Evolutionary conservation across 1,139 yeast species (phyloP).

Genomic region (Nakaseomyces sp.): DNA sequence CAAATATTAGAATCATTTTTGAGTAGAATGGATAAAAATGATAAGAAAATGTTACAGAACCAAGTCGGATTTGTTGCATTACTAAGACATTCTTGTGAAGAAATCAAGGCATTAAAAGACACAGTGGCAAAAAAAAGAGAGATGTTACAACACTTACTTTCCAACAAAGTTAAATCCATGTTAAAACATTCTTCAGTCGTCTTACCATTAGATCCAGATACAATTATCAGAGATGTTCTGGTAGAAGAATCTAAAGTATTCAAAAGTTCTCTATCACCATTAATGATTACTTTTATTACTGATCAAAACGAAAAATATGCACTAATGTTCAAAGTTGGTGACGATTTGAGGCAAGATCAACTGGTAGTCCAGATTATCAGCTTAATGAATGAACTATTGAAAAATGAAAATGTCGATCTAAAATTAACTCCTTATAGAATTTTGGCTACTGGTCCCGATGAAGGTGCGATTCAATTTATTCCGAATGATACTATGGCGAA

Average conservation of each 20-base stretch:
- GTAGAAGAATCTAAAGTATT: slow-evolving; percentile 80
- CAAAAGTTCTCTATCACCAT: slow-evolving; percentile 82
- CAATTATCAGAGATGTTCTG: slow-evolving; percentile 59
- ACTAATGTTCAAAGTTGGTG: slow-evolving; percentile 90
- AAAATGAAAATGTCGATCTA: slow-evolving; percentile 84
- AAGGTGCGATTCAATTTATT: slow-evolving; percentile 88
- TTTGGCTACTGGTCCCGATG: slow-evolving; percentile 81
- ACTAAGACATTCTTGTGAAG: slow-evolving; percentile 37
- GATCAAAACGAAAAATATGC: slow-evolving; percentile 47
- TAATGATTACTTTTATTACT: slow-evolving; percentile 71
- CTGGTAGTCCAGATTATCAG: slow-evolving; percentile 85
- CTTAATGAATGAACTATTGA: slow-evolving; percentile 80
- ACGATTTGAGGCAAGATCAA: slow-evolving; percentile 93
- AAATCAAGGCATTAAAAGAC: slow-evolving; percentile 43
- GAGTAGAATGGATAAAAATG: slow-evolving; percentile 24
- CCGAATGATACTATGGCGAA: slow-evolving; percentile 87
- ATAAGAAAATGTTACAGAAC: slow-evolving; percentile 29
- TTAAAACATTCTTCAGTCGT: slow-evolving; percentile 23
- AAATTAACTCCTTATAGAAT: slow-evolving; percentile 83
- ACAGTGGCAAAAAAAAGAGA: slow-evolving; percentile 52
- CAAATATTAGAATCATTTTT: slow-evolving; percentile 33
- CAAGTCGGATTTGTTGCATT: slow-evolving; percentile 40
- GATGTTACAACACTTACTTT: slow-evolving; percentile 32
- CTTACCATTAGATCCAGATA: slow-evolving; percentile 34
- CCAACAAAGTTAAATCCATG: slow-evolving; percentile 28